These are phyloP conservation scores for Eimeria praecox DNA, from an alignment of 169 alveolate genomes.

Conservation along the genomic window DNA sequence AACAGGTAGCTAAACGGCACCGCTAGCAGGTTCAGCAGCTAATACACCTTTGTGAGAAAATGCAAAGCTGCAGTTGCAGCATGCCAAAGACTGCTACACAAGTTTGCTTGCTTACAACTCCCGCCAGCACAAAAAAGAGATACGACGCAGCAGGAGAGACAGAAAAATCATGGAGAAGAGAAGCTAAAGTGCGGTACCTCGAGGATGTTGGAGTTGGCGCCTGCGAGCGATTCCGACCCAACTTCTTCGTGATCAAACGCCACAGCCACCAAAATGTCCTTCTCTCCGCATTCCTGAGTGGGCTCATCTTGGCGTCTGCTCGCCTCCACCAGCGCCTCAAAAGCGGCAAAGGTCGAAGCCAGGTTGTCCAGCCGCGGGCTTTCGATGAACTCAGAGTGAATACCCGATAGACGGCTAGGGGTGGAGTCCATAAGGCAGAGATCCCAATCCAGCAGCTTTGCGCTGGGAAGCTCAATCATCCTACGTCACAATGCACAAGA, in stretches of 20 bases:
- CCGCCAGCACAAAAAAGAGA: background rate
- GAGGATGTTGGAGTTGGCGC: conserved; percentile 90
- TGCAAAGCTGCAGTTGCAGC: background rate
- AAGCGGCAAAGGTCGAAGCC: conserved; percentile 93
- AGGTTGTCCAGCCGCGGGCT: conserved; percentile 96
- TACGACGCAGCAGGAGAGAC: background rate
- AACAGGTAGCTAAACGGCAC: background rate
- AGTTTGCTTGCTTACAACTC: background rate
- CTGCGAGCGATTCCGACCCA: conserved; percentile 95
- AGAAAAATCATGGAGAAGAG: background rate
- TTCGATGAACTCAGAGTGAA: conserved; percentile 95
- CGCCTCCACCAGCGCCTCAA: conserved; percentile 87
- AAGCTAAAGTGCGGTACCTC: conserved; percentile 46
- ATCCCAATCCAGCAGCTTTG: conserved; percentile 88
- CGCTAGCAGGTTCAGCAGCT: background rate
- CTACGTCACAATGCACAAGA: background rate
- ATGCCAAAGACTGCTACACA: background rate
- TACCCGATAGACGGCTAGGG: conserved; percentile 92
- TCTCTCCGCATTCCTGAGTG: background rate
- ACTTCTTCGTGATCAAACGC: conserved; percentile 97
- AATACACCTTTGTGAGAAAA: background rate
- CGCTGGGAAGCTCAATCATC: conserved; percentile 34
- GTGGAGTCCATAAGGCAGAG: conserved; percentile 95
- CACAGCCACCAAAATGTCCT: conserved; percentile 84
- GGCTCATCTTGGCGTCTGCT: conserved; percentile 9